phyloP scores from a whole-genome alignment of 257 asterid genomes.

The Solanum rostratum region DNA sequence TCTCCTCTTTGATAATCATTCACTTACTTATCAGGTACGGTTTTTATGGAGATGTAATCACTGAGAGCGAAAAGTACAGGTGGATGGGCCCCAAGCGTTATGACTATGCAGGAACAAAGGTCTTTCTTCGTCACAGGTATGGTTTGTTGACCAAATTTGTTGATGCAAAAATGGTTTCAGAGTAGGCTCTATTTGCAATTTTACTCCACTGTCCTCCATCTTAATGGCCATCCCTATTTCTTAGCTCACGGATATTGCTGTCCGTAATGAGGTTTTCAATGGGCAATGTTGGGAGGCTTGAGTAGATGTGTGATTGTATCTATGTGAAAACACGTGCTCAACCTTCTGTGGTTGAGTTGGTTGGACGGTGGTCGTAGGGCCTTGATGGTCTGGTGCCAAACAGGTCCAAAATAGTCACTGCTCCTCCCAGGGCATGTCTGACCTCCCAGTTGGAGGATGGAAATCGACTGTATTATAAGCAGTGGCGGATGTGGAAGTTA shows the following conservation, averaged over 20 bases:
- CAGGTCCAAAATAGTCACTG: not conserved
- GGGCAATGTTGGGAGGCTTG: not conserved
- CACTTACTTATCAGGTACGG: slow-evolving; percentile 56
- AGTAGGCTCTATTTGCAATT: not conserved
- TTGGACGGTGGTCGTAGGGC: not conserved
- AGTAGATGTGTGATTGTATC: not conserved
- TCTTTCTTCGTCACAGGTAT: slow-evolving; percentile 92
- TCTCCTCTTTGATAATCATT: slow-evolving; percentile 1
- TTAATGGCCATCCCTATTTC: not conserved
- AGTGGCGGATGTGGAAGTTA: not conserved
- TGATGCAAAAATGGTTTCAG: not conserved
- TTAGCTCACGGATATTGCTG: not conserved
- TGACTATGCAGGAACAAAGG: slow-evolving; percentile 97
- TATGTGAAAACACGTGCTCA: not conserved
- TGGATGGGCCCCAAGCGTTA: slow-evolving; percentile 99
- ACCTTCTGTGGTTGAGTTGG: not conserved
- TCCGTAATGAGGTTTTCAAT: not conserved
- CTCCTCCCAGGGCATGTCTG: not conserved
- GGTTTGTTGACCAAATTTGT: not conserved
- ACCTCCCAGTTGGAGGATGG: not conserved
- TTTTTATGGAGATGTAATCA: slow-evolving; percentile 94
- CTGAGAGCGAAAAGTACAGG: slow-evolving; percentile 88
- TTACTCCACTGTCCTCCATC: not conserved
- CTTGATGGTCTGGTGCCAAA: not conserved
- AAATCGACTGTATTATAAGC: not conserved